Conservation (phyloP, 2,329 filamentous ascomycete species). For the Ascochyta rabiei region DNA sequence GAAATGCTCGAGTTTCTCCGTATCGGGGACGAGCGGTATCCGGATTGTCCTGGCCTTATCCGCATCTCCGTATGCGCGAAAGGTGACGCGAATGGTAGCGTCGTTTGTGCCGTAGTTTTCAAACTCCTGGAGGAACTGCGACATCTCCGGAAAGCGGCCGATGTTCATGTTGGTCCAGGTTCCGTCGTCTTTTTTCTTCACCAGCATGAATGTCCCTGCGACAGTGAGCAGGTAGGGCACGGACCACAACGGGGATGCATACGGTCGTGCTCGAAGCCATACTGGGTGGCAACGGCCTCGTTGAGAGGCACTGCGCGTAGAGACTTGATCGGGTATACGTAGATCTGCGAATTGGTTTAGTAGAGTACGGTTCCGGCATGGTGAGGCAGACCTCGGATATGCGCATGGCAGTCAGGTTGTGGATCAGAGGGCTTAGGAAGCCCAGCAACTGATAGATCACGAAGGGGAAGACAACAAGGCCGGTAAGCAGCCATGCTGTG, state of each 20-base stretch:
- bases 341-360: slow-evolving; percentile 42
- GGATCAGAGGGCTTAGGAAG: slow-evolving; percentile 30
- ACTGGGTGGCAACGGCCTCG: slow-evolving; percentile 48
- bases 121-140: slow-evolving; percentile 51
- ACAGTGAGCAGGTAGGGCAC: neutral
- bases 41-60: slow-evolving; percentile 37
- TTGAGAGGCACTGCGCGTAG: slow-evolving; percentile 49
- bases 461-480: slow-evolving; percentile 28
- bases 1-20: slow-evolving; percentile 41
- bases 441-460: slow-evolving; percentile 27
- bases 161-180: slow-evolving; percentile 52
- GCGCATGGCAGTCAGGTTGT: slow-evolving; percentile 35
- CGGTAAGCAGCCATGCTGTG: slow-evolving; percentile 29
- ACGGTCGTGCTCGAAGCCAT: slow-evolving; percentile 55
- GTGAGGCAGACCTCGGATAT: slow-evolving; percentile 39
- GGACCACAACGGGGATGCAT: slow-evolving; percentile 9
- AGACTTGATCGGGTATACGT: slow-evolving; percentile 57
- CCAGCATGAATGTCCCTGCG: slow-evolving; percentile 47
- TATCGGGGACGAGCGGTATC: slow-evolving; percentile 51
- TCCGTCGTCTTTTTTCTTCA: slow-evolving; percentile 46
- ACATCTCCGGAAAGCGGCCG: slow-evolving; percentile 48
- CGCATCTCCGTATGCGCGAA: slow-evolving; percentile 42
- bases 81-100: slow-evolving; percentile 48
- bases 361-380: neutral
- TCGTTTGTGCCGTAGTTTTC: slow-evolving; percentile 32